phyloP scores from a whole-genome alignment of 2,329 filamentous ascomycete genomes.

The Bipolaris cookei region DNA sequence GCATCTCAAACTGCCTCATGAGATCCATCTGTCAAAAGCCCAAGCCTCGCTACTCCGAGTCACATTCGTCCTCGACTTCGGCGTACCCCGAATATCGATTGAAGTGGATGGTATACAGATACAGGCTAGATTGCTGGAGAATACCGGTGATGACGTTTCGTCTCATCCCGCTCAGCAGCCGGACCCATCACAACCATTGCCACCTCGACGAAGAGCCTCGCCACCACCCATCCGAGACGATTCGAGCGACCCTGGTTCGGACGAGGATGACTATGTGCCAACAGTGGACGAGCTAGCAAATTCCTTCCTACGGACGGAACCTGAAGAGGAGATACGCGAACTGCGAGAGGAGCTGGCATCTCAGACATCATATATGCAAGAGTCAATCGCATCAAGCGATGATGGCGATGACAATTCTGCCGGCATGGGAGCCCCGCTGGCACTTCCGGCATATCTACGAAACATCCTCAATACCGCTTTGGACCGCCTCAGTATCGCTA shows the following conservation, averaged over 20 bases:
- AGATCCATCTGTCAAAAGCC: slow-evolving; percentile 74
- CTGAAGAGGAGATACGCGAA: slow-evolving; percentile 67
- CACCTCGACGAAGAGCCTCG: slow-evolving; percentile 14
- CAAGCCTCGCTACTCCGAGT: slow-evolving; percentile 77
- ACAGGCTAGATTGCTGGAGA: slow-evolving; percentile 50
- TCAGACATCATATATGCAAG: slow-evolving; percentile 66
- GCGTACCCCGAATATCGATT: slow-evolving; percentile 79
- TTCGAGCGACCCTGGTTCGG: slow-evolving; percentile 27
- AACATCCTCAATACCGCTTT: slow-evolving; percentile 76
- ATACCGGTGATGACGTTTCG: slow-evolving; percentile 11
- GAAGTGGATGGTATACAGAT: slow-evolving; percentile 84
- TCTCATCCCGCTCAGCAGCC: slow-evolving; percentile 10
- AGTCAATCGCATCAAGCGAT: slow-evolving; percentile 65
- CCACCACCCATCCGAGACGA: slow-evolving; percentile 17
- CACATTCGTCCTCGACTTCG: slow-evolving; percentile 86
- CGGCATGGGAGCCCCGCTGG: slow-evolving; percentile 74
- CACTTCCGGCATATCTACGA: slow-evolving; percentile 72
- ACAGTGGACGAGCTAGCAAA: slow-evolving; percentile 75
- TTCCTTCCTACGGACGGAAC: slow-evolving; percentile 77
- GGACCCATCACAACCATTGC: slow-evolving; percentile 15
- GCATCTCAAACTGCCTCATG: slow-evolving; percentile 68
- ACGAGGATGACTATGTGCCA: slow-evolving; percentile 59
- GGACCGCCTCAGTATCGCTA: slow-evolving; percentile 71
- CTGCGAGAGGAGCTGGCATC: slow-evolving; percentile 72
- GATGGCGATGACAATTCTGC: slow-evolving; percentile 65